Conservation (phyloP, 2,329 filamentous ascomycete genomes). For the Aspergillus piperis region DNA sequence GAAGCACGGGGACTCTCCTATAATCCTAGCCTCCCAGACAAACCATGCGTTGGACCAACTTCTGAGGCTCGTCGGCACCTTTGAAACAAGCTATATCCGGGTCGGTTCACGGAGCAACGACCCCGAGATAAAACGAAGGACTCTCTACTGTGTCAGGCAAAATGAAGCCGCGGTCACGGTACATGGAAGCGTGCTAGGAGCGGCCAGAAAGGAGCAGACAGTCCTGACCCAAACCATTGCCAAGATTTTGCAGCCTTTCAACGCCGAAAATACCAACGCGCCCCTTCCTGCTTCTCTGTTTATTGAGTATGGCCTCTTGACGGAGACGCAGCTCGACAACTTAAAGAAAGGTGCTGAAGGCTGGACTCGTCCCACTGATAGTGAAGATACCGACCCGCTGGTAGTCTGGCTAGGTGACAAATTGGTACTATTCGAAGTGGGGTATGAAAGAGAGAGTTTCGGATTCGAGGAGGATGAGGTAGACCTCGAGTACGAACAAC, state of each 20-base stretch:
- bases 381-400: slow-evolving; percentile 43
- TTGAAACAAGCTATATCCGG: slow-evolving; percentile 64
- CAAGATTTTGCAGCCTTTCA: slow-evolving; percentile 48
- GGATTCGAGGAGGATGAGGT: slow-evolving; percentile 60
- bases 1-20: slow-evolving; percentile 59
- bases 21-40: slow-evolving; percentile 81
- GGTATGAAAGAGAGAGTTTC: slow-evolving; percentile 52
- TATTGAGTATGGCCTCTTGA: slow-evolving; percentile 59
- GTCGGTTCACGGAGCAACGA: slow-evolving; percentile 71
- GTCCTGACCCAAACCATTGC: slow-evolving; percentile 45
- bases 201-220: slow-evolving; percentile 46
- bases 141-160: slow-evolving; percentile 63
- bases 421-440: slow-evolving; percentile 48
- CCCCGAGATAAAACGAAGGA: slow-evolving; percentile 64
- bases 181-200: slow-evolving; percentile 42
- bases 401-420: slow-evolving; percentile 60
- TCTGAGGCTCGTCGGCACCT: slow-evolving; percentile 62
- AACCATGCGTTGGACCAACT: slow-evolving; percentile 90
- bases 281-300: slow-evolving; percentile 60
- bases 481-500: slow-evolving; percentile 62
- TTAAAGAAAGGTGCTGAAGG: slow-evolving; percentile 53
- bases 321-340: slow-evolving; percentile 62
- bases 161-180: slow-evolving; percentile 34
- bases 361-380: slow-evolving; percentile 42
- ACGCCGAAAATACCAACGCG: slow-evolving; percentile 32